These are phyloP conservation scores for Schizosaccharomyces octosporus DNA, from an alignment of 805 yeast genomes.

Conservation along the genomic window DNA sequence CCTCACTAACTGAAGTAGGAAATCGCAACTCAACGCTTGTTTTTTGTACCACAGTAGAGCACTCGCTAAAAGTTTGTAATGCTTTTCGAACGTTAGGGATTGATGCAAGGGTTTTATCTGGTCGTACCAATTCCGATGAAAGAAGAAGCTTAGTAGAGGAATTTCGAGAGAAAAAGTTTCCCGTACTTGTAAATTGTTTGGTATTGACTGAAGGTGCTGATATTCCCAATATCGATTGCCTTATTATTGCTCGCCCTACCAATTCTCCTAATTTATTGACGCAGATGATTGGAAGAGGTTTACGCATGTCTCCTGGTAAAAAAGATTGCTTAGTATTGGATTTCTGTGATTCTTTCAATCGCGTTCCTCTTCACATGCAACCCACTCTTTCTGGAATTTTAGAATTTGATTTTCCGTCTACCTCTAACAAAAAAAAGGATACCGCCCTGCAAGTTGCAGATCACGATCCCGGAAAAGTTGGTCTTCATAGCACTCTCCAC, in stretches of 20 bases:
- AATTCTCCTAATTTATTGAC: conserved; percentile 41
- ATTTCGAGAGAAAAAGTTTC: conserved; percentile 36
- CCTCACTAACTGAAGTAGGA: neutral
- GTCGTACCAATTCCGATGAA: conserved; percentile 29
- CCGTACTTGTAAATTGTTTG: conserved; percentile 65
- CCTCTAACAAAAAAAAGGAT: neutral
- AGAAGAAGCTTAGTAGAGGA: conserved; percentile 29
- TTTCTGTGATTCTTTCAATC: conserved; percentile 14
- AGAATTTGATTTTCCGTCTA: no score
- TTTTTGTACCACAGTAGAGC: conserved; percentile 54
- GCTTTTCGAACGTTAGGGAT: conserved; percentile 35
- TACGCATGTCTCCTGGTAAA: conserved; percentile 39
- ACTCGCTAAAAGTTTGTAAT: conserved; percentile 29
- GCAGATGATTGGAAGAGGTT: conserved; percentile 84
- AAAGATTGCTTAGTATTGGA: conserved; percentile 50
- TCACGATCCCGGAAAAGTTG: neutral
- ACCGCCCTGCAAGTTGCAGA: neutral
- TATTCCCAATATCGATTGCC: conserved; percentile 65
- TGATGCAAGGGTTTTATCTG: conserved; percentile 46
- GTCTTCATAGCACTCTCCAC: neutral
- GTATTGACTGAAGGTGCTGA: conserved; percentile 90
- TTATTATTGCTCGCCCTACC: conserved; percentile 61
- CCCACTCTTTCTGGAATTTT: neutral
- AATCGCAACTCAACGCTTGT: conserved; percentile 35
- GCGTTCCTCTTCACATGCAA: neutral